A percentile compares a stretch with the other conserved stretches of the same genome.
These are phyloP conservation scores for Fusarium nematophilum DNA, from an alignment of 2,329 filamentous ascomycete species.

Conservation along the genomic window DNA sequence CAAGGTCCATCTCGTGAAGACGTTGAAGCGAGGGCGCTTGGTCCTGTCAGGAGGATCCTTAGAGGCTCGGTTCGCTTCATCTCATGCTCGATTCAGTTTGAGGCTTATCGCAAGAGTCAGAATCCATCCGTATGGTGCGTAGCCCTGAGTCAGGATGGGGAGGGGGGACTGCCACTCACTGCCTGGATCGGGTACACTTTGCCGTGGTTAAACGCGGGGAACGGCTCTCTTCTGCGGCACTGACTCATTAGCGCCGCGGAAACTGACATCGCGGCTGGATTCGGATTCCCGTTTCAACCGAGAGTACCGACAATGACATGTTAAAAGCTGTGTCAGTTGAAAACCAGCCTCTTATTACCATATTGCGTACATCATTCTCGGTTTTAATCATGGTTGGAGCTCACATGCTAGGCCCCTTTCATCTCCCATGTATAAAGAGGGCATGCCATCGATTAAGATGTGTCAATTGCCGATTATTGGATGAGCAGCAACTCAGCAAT, in stretches of 20 bases:
- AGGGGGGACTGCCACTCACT: neutral
- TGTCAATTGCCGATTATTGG: no score
- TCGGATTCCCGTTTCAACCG: neutral
- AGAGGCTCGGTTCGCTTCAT: neutral
- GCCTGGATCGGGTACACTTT: slow-evolving; percentile 16
- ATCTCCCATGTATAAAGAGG: no score
- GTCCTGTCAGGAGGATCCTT: no score
- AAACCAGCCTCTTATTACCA: no score
- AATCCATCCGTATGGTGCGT: neutral
- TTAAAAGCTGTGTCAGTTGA: no score
- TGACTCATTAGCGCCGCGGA: slow-evolving; percentile 23
- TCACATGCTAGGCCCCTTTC: no score
- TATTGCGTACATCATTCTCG: no score
- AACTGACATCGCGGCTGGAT: neutral
- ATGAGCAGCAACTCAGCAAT: no score
- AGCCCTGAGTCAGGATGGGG: slow-evolving; percentile 13
- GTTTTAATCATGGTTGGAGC: no score
- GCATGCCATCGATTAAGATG: no score
- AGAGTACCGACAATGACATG: neutral
- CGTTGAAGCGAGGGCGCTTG: neutral
- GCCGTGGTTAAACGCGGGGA: slow-evolving; percentile 16
- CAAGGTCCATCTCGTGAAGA: no score
- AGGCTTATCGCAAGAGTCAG: slow-evolving; percentile 9
- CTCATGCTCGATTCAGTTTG: neutral
- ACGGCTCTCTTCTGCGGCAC: slow-evolving; percentile 1